A percentile compares a stretch with the other conserved stretches of the same genome.
phyloP scores from a whole-genome alignment of 176 grass and related monocot species.

The Canna indica region DNA sequence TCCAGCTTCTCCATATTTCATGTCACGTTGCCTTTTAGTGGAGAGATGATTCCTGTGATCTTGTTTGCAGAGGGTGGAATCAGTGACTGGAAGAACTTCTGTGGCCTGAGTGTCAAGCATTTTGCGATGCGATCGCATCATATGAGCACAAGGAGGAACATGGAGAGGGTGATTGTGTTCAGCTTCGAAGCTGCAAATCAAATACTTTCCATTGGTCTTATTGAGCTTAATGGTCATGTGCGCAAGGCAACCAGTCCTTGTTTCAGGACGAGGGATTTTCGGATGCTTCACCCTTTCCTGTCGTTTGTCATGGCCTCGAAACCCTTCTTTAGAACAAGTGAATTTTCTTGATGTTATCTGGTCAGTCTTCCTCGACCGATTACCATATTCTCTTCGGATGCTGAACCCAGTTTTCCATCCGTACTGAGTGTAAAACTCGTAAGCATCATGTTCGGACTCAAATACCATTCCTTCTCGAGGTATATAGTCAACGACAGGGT shows the following conservation, averaged over 20 bases:
- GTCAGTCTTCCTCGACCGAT: constrained; percentile 42
- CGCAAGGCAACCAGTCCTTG: constrained; percentile 48
- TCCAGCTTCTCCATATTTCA: constrained; percentile 39
- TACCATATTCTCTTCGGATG: constrained; percentile 39
- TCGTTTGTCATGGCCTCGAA: constrained; percentile 26
- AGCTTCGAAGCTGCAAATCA: constrained; percentile 35
- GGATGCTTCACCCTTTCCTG: constrained; percentile 13
- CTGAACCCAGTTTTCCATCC: constrained; percentile 49
- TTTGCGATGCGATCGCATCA: constrained; percentile 20
- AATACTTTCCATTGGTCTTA: constrained; percentile 26
- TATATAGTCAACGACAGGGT: background rate
- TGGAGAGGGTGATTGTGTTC: constrained; percentile 52
- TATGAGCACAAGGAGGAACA: constrained; percentile 15
- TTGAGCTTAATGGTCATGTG: constrained; percentile 41
- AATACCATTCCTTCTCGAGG: constrained; percentile 40
- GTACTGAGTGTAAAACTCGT: constrained; percentile 53
- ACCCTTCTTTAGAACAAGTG: constrained; percentile 42
- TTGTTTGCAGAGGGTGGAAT: constrained; percentile 12
- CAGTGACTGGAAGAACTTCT: background rate
- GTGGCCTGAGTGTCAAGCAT: constrained; percentile 12
- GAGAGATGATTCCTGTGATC: constrained; percentile 9
- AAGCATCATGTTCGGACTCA: constrained; percentile 42
- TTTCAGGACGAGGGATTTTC: constrained; percentile 24
- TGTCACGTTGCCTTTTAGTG: constrained; percentile 32
- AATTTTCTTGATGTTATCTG: constrained; percentile 52